Percentiles rank a stretch among this genome's conserved stretches.
Conservation (phyloP, 129 eudicot genomes). For the Saposhnikovia divaricata region DNA sequence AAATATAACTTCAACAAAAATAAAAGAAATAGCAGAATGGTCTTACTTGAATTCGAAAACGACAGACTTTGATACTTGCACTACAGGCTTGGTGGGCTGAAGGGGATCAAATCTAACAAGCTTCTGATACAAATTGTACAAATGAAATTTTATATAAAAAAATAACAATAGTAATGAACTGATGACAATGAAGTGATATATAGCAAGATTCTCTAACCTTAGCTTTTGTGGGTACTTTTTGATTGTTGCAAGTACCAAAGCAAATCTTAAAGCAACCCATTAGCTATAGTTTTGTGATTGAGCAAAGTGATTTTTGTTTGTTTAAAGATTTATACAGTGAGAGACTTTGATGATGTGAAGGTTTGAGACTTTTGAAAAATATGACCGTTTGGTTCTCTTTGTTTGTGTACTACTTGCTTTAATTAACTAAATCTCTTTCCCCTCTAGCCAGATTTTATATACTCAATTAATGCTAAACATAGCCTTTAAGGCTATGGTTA, state of each 20-base stretch:
- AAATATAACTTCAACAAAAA: too few species aligned
- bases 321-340: conserved; percentile 6
- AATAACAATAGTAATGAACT: not conserved
- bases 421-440: not conserved
- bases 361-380: conserved; percentile 30
- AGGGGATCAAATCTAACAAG: conserved; percentile 12
- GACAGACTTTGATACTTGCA: conserved; percentile 21
- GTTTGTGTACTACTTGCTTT: not conserved
- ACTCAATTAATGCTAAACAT: too few species aligned
- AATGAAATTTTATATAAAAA: not conserved
- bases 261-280: conserved; percentile 59
- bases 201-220: conserved; percentile 24
- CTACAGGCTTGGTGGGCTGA: conserved; percentile 16
- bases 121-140: conserved; percentile 13
- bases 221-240: conserved; percentile 17
- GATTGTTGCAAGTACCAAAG: conserved; percentile 30
- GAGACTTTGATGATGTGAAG: conserved; percentile 2
- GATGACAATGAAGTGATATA: not conserved
- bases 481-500: too few species aligned
- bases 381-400: conserved; percentile 46
- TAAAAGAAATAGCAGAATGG: too few species aligned
- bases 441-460: not conserved
- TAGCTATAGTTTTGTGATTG: not conserved
- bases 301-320: conserved; percentile 15
- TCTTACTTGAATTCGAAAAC: conserved; percentile 28